Conservation (phyloP, 371 early-diverging fungal species). For the Capillidium rhysosporum region DNA sequence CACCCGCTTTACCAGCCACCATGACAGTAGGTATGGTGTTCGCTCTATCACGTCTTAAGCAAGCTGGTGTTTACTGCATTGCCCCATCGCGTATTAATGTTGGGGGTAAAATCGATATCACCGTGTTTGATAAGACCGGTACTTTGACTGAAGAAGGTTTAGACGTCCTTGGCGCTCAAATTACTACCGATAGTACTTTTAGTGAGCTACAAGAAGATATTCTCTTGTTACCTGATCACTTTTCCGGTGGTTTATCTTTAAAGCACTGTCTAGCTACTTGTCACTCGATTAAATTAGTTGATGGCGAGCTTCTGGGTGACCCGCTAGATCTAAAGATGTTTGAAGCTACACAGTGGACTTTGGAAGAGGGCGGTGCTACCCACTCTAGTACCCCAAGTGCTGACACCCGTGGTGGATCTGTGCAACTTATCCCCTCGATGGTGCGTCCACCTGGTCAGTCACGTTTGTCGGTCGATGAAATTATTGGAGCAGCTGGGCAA, state of each 20-base stretch:
- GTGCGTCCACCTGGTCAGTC: slow-evolving; percentile 65
- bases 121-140: slow-evolving; percentile 84
- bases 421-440: slow-evolving; percentile 53
- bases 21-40: slow-evolving; percentile 77
- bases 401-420: background rate
- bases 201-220: background rate
- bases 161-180: background rate
- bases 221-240: background rate
- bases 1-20: slow-evolving; percentile 84
- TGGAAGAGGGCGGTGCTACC: slow-evolving; percentile 53
- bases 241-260: slow-evolving; percentile 11
- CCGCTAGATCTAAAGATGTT: slow-evolving; percentile 98
- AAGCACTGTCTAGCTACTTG: slow-evolving; percentile 84
- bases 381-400: background rate
- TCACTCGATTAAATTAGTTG: slow-evolving; percentile 84
- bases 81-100: slow-evolving; percentile 19
- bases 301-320: slow-evolving; percentile 87
- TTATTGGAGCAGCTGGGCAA: background rate
- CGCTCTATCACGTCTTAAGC: slow-evolving; percentile 64
- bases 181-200: background rate
- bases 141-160: slow-evolving; percentile 55
- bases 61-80: slow-evolving; percentile 25
- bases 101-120: slow-evolving; percentile 79
- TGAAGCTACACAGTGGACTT: slow-evolving; percentile 77
- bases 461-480: slow-evolving; percentile 12